Evolutionary conservation across 2,329 filamentous ascomycete species (phyloP).

Genomic region (Fusarium zealandicum): DNA sequence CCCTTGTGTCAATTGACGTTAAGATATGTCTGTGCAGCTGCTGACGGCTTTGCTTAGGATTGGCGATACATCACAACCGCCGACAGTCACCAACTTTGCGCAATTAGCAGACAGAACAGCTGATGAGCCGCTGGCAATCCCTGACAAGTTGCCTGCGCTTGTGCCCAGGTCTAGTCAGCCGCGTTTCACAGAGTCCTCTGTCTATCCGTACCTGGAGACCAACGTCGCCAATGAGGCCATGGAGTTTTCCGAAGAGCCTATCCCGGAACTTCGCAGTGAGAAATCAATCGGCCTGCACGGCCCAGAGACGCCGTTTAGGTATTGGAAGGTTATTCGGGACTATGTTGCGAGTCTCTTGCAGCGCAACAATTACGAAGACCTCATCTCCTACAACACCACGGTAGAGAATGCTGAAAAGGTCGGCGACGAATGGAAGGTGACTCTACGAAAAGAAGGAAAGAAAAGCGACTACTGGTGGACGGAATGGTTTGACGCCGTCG

Average conservation of each 20-base stretch:
- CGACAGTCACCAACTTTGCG: slow-evolving; percentile 53
- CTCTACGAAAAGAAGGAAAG: slow-evolving; percentile 50
- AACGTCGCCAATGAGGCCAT: slow-evolving; percentile 67
- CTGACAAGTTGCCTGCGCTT: slow-evolving; percentile 55
- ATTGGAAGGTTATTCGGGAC: slow-evolving; percentile 62
- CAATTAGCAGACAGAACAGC: slow-evolving; percentile 57
- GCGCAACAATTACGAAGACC: slow-evolving; percentile 60
- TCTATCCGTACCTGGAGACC: slow-evolving; percentile 70
- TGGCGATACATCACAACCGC: slow-evolving; percentile 48
- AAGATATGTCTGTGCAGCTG: neutral
- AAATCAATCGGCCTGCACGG: slow-evolving; percentile 55
- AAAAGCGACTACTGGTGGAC: slow-evolving; percentile 66
- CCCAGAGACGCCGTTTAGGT: slow-evolving; percentile 65
- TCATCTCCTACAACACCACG: slow-evolving; percentile 64
- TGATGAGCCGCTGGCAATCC: slow-evolving; percentile 57
- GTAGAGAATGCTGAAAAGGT: slow-evolving; percentile 65
- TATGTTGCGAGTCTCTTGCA: slow-evolving; percentile 62
- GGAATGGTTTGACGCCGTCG: slow-evolving; percentile 67
- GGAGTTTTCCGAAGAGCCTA: slow-evolving; percentile 65
- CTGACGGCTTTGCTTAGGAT: slow-evolving; percentile 48
- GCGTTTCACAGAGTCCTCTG: slow-evolving; percentile 63
- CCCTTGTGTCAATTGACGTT: neutral
- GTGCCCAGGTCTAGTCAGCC: slow-evolving; percentile 52
- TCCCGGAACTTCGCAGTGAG: slow-evolving; percentile 50
- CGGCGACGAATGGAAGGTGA: slow-evolving; percentile 59